phyloP scores from a whole-genome alignment of 1,284 basidiomycete species.

The Trichosporon coremiiforme region DNA sequence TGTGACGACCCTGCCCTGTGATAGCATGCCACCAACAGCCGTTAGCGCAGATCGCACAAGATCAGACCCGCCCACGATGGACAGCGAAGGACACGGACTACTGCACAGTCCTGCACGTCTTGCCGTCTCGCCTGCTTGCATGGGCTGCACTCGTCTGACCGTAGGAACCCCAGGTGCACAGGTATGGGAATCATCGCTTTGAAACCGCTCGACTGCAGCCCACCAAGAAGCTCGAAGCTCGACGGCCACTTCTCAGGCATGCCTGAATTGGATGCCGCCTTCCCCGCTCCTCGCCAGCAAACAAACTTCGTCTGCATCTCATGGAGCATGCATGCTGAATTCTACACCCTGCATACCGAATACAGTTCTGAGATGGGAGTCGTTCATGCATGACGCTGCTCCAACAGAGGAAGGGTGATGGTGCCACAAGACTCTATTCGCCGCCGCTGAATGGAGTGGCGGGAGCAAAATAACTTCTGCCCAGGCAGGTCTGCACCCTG shows the following conservation, averaged over 20 bases:
- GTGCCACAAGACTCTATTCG: constrained; percentile 18
- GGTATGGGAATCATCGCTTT: not conserved
- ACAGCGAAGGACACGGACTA: not conserved
- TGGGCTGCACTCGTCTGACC: not conserved
- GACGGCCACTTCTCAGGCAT: not conserved
- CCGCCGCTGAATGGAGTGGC: constrained; percentile 9
- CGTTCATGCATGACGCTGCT: not conserved
- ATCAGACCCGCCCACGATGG: not conserved
- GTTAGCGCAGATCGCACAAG: not conserved
- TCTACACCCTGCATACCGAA: not conserved
- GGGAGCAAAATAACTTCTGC: constrained; percentile 17
- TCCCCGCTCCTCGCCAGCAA: not conserved
- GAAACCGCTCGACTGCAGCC: not conserved
- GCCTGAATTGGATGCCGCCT: not conserved
- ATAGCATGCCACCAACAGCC: not conserved
- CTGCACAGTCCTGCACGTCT: not conserved
- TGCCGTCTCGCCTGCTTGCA: not conserved
- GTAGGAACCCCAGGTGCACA: not conserved
- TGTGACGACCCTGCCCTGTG: not conserved
- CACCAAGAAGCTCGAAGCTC: not conserved
- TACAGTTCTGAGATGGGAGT: not conserved
- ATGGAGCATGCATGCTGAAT: not conserved
- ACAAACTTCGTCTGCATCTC: not conserved
- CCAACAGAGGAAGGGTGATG: not conserved
- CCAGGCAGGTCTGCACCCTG: not conserved